phyloP scores from a whole-genome alignment of 257 asterid species.

The Lycium ferocissimum region DNA sequence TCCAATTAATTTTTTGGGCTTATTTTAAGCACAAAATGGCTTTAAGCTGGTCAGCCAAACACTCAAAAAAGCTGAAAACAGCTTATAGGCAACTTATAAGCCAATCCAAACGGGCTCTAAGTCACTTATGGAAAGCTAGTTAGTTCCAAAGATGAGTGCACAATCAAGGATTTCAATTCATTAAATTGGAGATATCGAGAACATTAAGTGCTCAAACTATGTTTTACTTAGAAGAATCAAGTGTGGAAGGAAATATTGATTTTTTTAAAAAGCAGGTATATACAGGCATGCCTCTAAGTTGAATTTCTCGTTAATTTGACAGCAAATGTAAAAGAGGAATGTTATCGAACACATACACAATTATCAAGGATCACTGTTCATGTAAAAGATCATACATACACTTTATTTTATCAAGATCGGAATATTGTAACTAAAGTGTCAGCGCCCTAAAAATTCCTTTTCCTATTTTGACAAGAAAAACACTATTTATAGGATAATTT shows the following conservation, averaged over 20 bases:
- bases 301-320: not conserved
- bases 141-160: constrained; percentile 1
- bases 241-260: not conserved
- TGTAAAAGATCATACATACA: too few relatives aligned
- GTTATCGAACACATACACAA: too few relatives aligned
- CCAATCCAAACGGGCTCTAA: too few relatives aligned
- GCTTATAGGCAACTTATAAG: too few relatives aligned
- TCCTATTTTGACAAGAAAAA: constrained; percentile 10
- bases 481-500: not conserved
- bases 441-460: not conserved
- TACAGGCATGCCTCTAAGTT: not conserved
- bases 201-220: not conserved
- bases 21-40: too few relatives aligned
- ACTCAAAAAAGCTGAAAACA: too few relatives aligned
- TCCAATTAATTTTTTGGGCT: too few relatives aligned
- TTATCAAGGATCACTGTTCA: too few relatives aligned
- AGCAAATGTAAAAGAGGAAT: too few relatives aligned
- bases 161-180: not conserved
- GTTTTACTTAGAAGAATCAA: not conserved
- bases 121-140: not conserved
- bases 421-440: too few relatives aligned
- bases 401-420: too few relatives aligned
- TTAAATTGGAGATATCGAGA: constrained; percentile 1
- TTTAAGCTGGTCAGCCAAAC: too few relatives aligned
- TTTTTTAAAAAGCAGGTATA: not conserved